Evolutionary conservation across 768 basidiomycete species (phyloP), one percentile per base, ranked within the genome.

Genomic region (Pluteus cervinus): DNA sequence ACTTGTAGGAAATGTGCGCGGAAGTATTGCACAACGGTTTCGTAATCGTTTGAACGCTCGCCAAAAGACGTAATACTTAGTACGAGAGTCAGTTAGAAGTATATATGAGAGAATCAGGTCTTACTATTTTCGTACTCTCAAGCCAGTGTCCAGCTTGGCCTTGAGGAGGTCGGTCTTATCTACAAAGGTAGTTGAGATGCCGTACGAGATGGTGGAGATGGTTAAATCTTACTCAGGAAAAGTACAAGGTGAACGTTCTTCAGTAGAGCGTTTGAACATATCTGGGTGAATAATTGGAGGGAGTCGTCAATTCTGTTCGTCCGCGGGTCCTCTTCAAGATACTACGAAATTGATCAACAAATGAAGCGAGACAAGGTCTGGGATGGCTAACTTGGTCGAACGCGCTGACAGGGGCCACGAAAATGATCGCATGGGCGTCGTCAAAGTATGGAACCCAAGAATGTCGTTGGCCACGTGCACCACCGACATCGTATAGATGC

Each of bases 301-400:
- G 87, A 89, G 54, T 91, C 88, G 45, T 90, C 86, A 22, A 91
- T 86, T 33, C 88, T 68, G 48, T 91, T 91, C 26, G 82, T 83
- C 40, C 81, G 73, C 20, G 83, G 81, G 51, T 91, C 88, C 63
- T 91, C 88, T 53, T 89, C 84, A 16, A 91, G 68, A 56, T 88
- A 89, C 86, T 90, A 48, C 10, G 20, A 39, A 24, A 32, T 32
- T 43, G 16, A 31, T 43, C 22, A 43, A 44, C 10, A 24, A n/a
- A n/a, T 36, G 21, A 7, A 30, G 24, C 12, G 9, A 33, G 5
- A 11, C 7, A 24, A 17, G 18, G 36, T 11, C 20, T 8, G 41
- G 36, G 22, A 30, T 25, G 12, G 38, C 58, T 33, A 51, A 76
- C 80, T 66, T 86, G 83, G 57, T 86, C 84, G 50, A 84, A 86